These are phyloP conservation scores for Schwanniomyces yamadae DNA, from an alignment of 805 yeast genomes.

Conservation along the genomic window DNA sequence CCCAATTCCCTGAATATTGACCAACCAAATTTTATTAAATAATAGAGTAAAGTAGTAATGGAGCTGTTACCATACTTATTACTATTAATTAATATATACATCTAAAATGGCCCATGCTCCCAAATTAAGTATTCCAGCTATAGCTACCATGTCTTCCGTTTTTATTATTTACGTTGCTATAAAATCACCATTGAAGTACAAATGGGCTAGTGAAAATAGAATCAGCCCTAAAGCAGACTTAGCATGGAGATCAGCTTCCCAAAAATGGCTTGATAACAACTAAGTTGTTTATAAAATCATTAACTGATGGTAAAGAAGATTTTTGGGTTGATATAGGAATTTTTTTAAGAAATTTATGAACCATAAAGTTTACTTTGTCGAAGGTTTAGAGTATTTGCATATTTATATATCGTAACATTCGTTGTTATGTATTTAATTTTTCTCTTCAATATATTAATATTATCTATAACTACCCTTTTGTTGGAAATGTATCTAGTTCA, in stretches of 20 bases:
- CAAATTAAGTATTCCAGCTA: slow-evolving; percentile 39
- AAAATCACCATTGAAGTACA: slow-evolving; percentile 45
- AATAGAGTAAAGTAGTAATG: slow-evolving; percentile 8
- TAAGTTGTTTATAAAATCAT: no score
- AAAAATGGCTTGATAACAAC: slow-evolving; percentile 39
- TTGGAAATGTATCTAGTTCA: slow-evolving; percentile 1
- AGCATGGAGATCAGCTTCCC: slow-evolving; percentile 48
- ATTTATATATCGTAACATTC: slow-evolving; percentile 1
- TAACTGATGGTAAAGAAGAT: no score
- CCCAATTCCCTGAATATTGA: neutral
- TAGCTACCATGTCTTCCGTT: slow-evolving; percentile 44
- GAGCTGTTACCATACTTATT: no score
- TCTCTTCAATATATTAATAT: slow-evolving; percentile 2
- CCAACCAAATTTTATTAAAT: slow-evolving; percentile 16
- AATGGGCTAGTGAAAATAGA: slow-evolving; percentile 41
- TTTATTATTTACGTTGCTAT: slow-evolving; percentile 32
- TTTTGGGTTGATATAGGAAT: no score
- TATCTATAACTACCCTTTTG: neutral
- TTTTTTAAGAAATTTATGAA: no score
- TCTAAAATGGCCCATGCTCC: slow-evolving; percentile 30
- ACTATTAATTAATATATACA: neutral
- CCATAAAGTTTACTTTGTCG: no score
- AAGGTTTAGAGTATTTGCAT: slow-evolving; percentile 1
- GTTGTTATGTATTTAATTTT: slow-evolving; percentile 2
- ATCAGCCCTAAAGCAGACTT: slow-evolving; percentile 47